Evolutionary conservation across 208 protist species (phyloP), one percentile per base, ranked within the genome.

Genomic region (Leishmania amazonensis): DNA sequence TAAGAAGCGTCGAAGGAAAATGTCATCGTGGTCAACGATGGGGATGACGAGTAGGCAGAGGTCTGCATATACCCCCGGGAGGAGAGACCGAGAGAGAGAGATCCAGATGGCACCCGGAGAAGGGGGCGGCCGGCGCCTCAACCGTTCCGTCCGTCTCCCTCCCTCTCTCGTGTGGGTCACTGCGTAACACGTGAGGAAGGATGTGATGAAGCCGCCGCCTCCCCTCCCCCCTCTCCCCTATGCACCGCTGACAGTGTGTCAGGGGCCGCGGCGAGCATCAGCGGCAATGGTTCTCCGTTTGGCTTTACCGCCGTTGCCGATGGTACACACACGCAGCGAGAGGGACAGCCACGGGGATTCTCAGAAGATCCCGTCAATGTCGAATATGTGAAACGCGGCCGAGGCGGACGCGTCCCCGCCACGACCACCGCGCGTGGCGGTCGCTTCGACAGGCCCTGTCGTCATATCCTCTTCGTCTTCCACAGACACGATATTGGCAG

Each of bases 321-420:
- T 8, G 40, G 3, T 38, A 38, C 40, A 31, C 49, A 19, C 42
- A 75, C 47, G 9, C 31, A 28, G 15, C 5, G 17, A 54, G 51
- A 21, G 51, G 17, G 51, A 62, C 45, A 75, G 15, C 62, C 19
- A 42, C 2, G n/a, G n/a, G 31, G n/a, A 1, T 47, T n/a, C 31
- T 62, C 51, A 95, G 79, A 91, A 95, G 71, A 95, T 89, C 38
- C 88, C 92, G 21, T 95, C 92, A 9, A 95, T 89, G 83, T 95
- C 92, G 71, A 95, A 95, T 19, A 95, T 92, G 74, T 90, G 85
- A 64, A 91, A 91, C 21, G 47, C n/a, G 21, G 75, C 11, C 21
- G 73, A 57, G 53, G 53, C 54, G 31, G 73, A 47, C 49, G 21
- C 28, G n/a, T 11, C 45, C 9, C 35, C n/a, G 70, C 70, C 70